Percentiles rank a stretch among this genome's conserved stretches.
These are phyloP conservation scores for Penicillium cosmopolitanum DNA, from an alignment of 495 filamentous ascomycete genomes.

Conservation along the genomic window DNA sequence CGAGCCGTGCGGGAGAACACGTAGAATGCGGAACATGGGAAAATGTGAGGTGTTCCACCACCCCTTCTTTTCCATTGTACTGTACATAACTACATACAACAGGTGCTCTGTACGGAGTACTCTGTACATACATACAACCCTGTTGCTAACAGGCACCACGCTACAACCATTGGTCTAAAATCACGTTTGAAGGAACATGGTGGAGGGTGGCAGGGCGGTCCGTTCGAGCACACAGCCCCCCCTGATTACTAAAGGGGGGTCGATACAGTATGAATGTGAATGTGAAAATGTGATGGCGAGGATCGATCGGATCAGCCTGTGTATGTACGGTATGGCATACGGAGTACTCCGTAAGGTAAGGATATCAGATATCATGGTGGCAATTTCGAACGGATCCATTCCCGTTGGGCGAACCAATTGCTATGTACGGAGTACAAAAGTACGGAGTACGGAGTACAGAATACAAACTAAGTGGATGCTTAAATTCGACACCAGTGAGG, in stretches of 20 bases:
- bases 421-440: too few species aligned
- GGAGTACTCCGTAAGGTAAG: background rate
- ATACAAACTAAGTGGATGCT: slow-evolving; percentile 2
- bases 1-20: background rate
- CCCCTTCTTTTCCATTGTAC: background rate
- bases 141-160: slow-evolving; percentile 7
- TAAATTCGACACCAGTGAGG: background rate
- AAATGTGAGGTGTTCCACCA: slow-evolving; percentile 10
- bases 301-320: background rate
- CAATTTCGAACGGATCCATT: slow-evolving; percentile 7
- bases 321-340: background rate
- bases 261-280: background rate
- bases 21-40: slow-evolving; percentile 5
- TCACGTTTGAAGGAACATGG: slow-evolving; percentile 4
- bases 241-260: slow-evolving; percentile 14
- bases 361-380: slow-evolving; percentile 15
- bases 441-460: background rate
- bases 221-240: slow-evolving; percentile 10
- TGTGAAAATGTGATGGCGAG: slow-evolving; percentile 1
- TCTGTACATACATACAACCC: background rate
- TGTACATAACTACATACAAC: background rate
- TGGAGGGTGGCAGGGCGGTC: slow-evolving; percentile 4
- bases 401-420: background rate
- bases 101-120: background rate
- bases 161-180: slow-evolving; percentile 10